phyloP scores from a whole-genome alignment of 768 basidiomycete species.

The Tricholoma hemisulphureum region DNA sequence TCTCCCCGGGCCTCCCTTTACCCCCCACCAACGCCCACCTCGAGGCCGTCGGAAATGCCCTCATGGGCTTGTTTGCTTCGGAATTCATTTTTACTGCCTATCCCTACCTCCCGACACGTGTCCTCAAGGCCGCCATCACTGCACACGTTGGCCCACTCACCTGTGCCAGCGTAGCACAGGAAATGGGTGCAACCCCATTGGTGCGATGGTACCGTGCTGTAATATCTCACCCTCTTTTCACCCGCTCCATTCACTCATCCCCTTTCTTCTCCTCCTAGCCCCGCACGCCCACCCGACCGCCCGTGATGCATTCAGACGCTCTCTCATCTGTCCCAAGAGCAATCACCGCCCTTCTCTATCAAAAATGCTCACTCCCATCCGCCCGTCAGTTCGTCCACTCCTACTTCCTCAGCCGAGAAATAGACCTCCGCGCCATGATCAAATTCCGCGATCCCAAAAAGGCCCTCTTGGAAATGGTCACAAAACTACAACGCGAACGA shows the following conservation, averaged over 20 bases:
- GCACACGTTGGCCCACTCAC: conserved; percentile 87
- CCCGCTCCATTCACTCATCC: neutral
- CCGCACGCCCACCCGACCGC: conserved; percentile 43
- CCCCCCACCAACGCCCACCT: conserved; percentile 75
- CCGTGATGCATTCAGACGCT: conserved; percentile 78
- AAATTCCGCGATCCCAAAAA: conserved; percentile 83
- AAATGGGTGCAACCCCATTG: conserved; percentile 76
- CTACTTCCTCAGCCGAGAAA: conserved; percentile 82
- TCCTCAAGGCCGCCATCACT: conserved; percentile 86
- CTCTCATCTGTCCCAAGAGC: conserved; percentile 85
- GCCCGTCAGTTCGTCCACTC: conserved; percentile 89
- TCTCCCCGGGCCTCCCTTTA: conserved; percentile 51
- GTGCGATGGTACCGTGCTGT: conserved; percentile 81
- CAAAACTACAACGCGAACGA: conserved; percentile 62
- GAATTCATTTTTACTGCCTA: conserved; percentile 80
- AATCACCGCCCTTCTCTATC: conserved; percentile 85
- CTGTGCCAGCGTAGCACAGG: conserved; percentile 81
- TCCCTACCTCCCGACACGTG: conserved; percentile 89
- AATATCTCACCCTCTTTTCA: conserved; percentile 36
- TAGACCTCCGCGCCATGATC: conserved; percentile 77
- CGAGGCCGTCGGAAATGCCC: conserved; percentile 74
- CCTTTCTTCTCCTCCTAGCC: conserved; percentile 34
- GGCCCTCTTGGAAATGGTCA: conserved; percentile 69
- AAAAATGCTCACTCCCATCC: conserved; percentile 77
- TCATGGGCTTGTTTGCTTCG: conserved; percentile 86